phyloP scores from a whole-genome alignment of 2,329 filamentous ascomycete species.

The Fusarium transvaalense region DNA sequence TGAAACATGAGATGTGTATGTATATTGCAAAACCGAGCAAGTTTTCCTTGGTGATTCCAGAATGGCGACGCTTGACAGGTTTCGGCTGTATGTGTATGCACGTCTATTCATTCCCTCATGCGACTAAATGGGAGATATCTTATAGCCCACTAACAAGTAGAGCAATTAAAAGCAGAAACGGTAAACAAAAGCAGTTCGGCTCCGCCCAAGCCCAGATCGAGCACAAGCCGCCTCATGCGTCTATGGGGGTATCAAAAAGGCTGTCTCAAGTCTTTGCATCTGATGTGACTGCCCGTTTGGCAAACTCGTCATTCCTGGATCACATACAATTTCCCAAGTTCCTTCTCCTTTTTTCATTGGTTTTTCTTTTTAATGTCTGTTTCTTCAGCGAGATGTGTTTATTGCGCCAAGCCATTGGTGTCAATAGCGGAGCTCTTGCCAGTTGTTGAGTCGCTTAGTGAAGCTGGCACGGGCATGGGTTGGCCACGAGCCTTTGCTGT shows the following conservation, averaged over 20 bases:
- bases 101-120: conserved; percentile 30
- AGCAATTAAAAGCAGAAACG: conserved; percentile 25
- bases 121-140: conserved; percentile 12
- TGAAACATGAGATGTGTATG: conserved; percentile 24
- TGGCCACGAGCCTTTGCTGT: conserved; percentile 64
- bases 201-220: conserved; percentile 35
- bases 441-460: conserved; percentile 40
- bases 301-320: conserved; percentile 30
- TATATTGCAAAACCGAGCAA: not conserved
- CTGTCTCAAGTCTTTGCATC: conserved; percentile 46
- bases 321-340: conserved; percentile 1
- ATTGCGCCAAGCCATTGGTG: conserved; percentile 60
- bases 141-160: conserved; percentile 4
- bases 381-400: not conserved
- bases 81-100: not conserved
- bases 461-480: conserved; percentile 51
- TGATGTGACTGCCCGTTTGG: conserved; percentile 43
- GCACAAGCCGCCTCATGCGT: conserved; percentile 50
- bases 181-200: conserved; percentile 36
- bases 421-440: conserved; percentile 52
- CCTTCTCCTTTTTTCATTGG: conserved; percentile 4
- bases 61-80: not conserved
- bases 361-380: not conserved
- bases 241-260: conserved; percentile 52
- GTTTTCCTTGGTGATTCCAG: not conserved